phyloP scores from a whole-genome alignment of 2,329 filamentous ascomycete genomes.

The Phaeosphaeriaceae sp. region DNA sequence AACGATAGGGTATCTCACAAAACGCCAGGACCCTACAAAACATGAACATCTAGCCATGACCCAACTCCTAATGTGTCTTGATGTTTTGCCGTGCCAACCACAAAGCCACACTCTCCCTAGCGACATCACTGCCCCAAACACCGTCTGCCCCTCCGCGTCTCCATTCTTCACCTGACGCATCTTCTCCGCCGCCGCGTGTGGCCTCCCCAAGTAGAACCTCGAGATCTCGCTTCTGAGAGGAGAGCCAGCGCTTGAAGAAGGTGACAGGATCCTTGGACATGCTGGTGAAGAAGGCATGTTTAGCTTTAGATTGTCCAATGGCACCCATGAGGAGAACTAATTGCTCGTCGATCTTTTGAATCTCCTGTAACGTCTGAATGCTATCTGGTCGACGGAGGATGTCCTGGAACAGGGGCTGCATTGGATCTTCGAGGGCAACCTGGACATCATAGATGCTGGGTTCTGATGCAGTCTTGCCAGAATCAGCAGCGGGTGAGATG shows the following conservation, averaged over 20 bases:
- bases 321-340: conserved; percentile 83
- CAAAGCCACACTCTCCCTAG: conserved; percentile 66
- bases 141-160: conserved; percentile 66
- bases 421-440: conserved; percentile 82
- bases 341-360: conserved; percentile 81
- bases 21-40: background rate
- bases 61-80: conserved; percentile 34
- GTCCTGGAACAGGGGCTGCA: conserved; percentile 70
- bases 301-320: conserved; percentile 82
- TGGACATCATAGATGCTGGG: conserved; percentile 90
- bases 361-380: conserved; percentile 74
- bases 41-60: background rate
- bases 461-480: conserved; percentile 66
- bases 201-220: conserved; percentile 87
- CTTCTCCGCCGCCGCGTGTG: conserved; percentile 60
- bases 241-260: conserved; percentile 88
- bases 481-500: conserved; percentile 68
- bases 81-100: conserved; percentile 58
- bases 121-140: conserved; percentile 67
- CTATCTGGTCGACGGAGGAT: conserved; percentile 50
- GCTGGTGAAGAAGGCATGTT: conserved; percentile 83
- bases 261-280: conserved; percentile 81
- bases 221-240: conserved; percentile 87
- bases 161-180: conserved; percentile 70
- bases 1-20: conserved; percentile 3